phyloP scores from a whole-genome alignment of 345 rosid species.

The Carallia pectinifolia region DNA sequence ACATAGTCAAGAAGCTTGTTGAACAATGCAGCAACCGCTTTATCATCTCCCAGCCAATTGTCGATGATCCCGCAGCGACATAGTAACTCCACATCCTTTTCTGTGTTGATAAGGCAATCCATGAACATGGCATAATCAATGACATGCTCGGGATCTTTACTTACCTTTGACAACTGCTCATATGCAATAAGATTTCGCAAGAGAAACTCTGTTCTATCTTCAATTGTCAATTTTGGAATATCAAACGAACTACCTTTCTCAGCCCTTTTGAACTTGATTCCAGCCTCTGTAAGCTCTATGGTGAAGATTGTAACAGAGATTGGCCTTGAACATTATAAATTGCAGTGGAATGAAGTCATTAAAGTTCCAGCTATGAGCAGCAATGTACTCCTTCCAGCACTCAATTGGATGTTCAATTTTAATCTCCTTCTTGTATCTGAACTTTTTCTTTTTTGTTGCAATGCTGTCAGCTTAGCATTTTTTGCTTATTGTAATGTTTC shows the following conservation, averaged over 20 bases:
- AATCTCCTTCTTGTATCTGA: too few species aligned
- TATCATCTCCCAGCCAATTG: conserved; percentile 16
- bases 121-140: conserved; percentile 13
- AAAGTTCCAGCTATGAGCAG: too few species aligned
- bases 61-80: not conserved
- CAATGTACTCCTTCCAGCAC: too few species aligned
- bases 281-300: conserved; percentile 22
- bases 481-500: too few species aligned
- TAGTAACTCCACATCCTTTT: conserved; percentile 26
- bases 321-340: too few species aligned
- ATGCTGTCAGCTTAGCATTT: too few species aligned
- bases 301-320: too few species aligned
- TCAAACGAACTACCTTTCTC: conserved; percentile 1
- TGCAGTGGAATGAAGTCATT: too few species aligned
- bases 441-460: too few species aligned
- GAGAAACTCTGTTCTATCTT: conserved; percentile 2
- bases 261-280: conserved; percentile 16
- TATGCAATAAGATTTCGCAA: conserved; percentile 21
- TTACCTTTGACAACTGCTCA: conserved; percentile 1
- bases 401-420: too few species aligned
- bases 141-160: not conserved
- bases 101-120: conserved; percentile 14
- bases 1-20: conserved; percentile 9
- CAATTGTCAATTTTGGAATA: conserved; percentile 3
- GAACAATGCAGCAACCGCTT: conserved; percentile 5